A percentile compares a stretch with the other conserved stretches of the same genome.
Conservation (phyloP, 2,329 filamentous ascomycete species). For the Colletotrichum tropicicola region DNA sequence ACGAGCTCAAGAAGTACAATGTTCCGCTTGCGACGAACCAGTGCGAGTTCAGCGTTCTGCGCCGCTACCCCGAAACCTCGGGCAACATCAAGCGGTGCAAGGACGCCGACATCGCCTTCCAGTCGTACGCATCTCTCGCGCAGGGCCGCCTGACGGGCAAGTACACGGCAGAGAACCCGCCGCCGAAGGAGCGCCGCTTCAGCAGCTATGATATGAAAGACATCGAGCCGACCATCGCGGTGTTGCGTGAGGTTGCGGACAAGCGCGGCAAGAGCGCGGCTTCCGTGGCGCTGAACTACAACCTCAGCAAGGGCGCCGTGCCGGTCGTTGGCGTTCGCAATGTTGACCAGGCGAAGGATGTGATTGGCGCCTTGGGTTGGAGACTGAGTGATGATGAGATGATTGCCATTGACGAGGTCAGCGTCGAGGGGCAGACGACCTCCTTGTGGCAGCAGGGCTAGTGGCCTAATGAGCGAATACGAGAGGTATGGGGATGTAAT, state of each 20-base stretch:
- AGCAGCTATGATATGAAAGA: not conserved
- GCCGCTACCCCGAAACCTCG: not conserved
- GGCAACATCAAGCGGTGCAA: not conserved
- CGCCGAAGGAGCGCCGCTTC: not conserved
- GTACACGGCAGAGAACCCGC: not conserved
- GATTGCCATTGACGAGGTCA: not conserved
- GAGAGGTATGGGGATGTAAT: not conserved
- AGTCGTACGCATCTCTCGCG: not conserved
- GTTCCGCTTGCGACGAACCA: not conserved
- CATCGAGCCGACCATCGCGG: not conserved
- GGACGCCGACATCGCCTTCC: not conserved
- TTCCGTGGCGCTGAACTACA: not conserved
- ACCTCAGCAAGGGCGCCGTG: not conserved
- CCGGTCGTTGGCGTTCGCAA: not conserved
- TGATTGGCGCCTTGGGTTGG: not conserved
- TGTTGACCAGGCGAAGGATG: not conserved
- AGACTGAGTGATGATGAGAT: not conserved
- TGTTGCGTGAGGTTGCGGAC: not conserved
- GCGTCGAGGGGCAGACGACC: not conserved
- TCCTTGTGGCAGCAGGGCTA: not conserved
- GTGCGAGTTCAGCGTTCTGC: not conserved
- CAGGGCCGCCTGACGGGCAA: not conserved
- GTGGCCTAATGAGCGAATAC: not conserved
- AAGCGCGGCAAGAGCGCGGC: not conserved
- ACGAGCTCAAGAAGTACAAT: not conserved